Percentiles rank a stretch among this genome's conserved stretches.
phyloP scores from a whole-genome alignment of 176 grass and related monocot species.

The Rhipidocladum racemiflorum region DNA sequence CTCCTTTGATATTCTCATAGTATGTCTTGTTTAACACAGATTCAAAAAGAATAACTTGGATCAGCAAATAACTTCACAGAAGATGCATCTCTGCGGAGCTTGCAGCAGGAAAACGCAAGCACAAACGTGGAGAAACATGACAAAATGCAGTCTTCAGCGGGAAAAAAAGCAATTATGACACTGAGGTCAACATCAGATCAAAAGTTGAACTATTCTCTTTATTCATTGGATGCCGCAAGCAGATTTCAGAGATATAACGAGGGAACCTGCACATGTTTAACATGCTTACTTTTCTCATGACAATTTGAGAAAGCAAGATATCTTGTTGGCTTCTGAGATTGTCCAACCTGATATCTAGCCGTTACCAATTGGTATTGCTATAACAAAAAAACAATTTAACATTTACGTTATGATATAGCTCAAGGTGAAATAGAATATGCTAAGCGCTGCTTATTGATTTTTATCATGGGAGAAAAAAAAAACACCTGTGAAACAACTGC shows the following conservation, averaged over 20 bases:
- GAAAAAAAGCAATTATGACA: constrained; percentile 32
- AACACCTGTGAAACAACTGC: background rate
- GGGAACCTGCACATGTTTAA: constrained; percentile 48
- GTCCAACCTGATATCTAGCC: background rate
- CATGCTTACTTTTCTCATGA: constrained; percentile 26
- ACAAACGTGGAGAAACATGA: constrained; percentile 39
- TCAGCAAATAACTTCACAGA: constrained; percentile 38
- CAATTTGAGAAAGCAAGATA: constrained; percentile 43
- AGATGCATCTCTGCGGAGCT: constrained; percentile 33
- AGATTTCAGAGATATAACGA: constrained; percentile 28
- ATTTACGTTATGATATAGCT: background rate
- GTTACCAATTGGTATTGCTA: constrained; percentile 8
- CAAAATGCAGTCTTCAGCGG: constrained; percentile 37
- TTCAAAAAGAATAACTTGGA: constrained; percentile 41
- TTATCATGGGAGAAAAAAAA: background rate
- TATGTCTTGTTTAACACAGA: constrained; percentile 20
- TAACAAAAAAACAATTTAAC: background rate
- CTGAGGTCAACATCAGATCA: constrained; percentile 43
- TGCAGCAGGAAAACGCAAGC: constrained; percentile 25
- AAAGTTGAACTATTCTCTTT: constrained; percentile 43
- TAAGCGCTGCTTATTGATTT: background rate
- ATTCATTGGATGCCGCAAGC: constrained; percentile 37
- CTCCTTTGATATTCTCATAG: constrained; percentile 13
- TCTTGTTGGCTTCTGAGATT: constrained; percentile 16
- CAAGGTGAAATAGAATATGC: constrained; percentile 10